Conservation (phyloP, 768 basidiomycete genomes). For the Mrakia blollopis region DNA sequence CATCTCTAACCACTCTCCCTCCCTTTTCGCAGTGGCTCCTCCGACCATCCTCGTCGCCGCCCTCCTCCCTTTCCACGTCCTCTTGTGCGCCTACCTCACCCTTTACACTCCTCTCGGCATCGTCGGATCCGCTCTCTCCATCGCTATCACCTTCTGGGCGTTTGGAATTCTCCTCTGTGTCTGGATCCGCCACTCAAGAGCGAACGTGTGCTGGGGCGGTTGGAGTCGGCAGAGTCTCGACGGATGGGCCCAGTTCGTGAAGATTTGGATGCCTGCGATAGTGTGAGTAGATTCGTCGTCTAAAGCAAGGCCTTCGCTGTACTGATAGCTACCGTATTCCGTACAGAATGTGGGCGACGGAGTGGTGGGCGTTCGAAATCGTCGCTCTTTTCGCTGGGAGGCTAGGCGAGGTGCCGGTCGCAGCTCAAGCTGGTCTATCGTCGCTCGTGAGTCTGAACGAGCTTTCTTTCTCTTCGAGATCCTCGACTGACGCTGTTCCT, state of each 20-base stretch:
- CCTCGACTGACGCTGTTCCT: not conserved
- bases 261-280: slow-evolving; percentile 69
- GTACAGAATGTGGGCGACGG: slow-evolving; percentile 62
- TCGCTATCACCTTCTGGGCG: slow-evolving; percentile 66
- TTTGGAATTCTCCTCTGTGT: slow-evolving; percentile 57
- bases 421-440: slow-evolving; percentile 57
- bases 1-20: not conserved
- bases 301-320: no score
- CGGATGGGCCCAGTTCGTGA: slow-evolving; percentile 50
- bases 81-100: slow-evolving; percentile 58
- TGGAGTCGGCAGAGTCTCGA: slow-evolving; percentile 31
- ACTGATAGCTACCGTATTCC: not conserved
- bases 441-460: not conserved
- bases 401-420: slow-evolving; percentile 61
- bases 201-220: slow-evolving; percentile 51
- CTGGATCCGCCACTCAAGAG: slow-evolving; percentile 54
- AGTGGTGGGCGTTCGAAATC: slow-evolving; percentile 80
- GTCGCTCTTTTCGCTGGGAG: slow-evolving; percentile 71
- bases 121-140: slow-evolving; percentile 61
- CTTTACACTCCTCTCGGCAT: slow-evolving; percentile 61
- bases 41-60: slow-evolving; percentile 61
- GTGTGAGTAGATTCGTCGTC: no score
- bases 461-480: not conserved
- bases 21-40: slow-evolving; percentile 52
- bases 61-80: slow-evolving; percentile 63